Evolutionary conservation across 495 filamentous ascomycete species (phyloP).

Genomic region (Trichoderma gamsii): DNA sequence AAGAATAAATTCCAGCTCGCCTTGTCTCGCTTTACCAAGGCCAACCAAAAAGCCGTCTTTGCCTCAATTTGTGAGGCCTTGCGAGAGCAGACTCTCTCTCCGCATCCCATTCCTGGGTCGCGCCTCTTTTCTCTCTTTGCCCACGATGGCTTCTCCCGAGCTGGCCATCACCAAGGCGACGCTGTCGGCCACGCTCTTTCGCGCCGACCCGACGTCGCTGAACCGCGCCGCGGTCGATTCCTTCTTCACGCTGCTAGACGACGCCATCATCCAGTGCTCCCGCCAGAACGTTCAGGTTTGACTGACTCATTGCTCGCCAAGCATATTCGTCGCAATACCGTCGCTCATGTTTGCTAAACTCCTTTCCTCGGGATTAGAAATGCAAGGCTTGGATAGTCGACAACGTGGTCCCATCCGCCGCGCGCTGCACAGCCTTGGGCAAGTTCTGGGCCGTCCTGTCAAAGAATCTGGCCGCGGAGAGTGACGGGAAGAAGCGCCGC

Average conservation of each 20-base stretch:
- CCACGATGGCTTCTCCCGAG: slow-evolving; percentile 62
- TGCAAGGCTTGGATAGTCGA: slow-evolving; percentile 81
- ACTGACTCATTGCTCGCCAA: slow-evolving; percentile 37
- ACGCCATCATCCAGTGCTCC: slow-evolving; percentile 67
- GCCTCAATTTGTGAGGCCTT: too few species aligned
- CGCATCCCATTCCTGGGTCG: background rate
- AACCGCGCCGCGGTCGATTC: slow-evolving; percentile 61
- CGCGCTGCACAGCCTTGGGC: slow-evolving; percentile 58
- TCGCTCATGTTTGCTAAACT: slow-evolving; percentile 15
- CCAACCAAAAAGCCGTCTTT: too few species aligned
- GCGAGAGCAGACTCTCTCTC: background rate
- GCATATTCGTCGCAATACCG: slow-evolving; percentile 15
- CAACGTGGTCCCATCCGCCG: slow-evolving; percentile 61
- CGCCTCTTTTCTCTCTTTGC: background rate
- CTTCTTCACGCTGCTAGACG: slow-evolving; percentile 63
- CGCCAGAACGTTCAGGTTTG: slow-evolving; percentile 92
- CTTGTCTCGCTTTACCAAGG: too few species aligned
- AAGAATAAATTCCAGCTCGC: background rate
- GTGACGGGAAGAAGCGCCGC: slow-evolving; percentile 32
- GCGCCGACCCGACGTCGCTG: slow-evolving; percentile 60
- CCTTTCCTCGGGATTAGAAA: slow-evolving; percentile 49
- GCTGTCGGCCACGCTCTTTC: slow-evolving; percentile 66
- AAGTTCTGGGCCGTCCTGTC: slow-evolving; percentile 72
- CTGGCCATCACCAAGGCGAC: slow-evolving; percentile 78
- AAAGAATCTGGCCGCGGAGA: slow-evolving; percentile 45